Evolutionary conservation across 2,329 filamentous ascomycete species (phyloP), one percentile per base, ranked within the genome.

Genomic region (Talaromyces sp.): DNA sequence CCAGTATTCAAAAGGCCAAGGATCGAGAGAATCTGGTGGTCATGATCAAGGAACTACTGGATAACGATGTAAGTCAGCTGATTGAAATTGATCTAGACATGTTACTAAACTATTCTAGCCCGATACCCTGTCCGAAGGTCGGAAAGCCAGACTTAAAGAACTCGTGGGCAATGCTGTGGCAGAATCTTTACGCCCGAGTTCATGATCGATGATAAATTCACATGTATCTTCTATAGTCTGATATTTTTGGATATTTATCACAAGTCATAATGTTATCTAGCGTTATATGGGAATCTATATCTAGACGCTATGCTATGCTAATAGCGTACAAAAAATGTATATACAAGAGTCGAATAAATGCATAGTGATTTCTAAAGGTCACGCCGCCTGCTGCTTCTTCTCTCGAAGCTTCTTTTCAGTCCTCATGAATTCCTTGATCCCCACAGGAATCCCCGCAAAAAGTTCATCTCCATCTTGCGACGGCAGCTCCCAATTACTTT

Each of bases 371-470:
- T n/a, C 7, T 27, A 7, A 10, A 29, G 4, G 14, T 19, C 17
- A 31, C 10, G 11, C 24, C n/a, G 8, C 86, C 85, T 56, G 80
- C 68, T 77, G 74, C 71, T 92, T 90, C 74, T 85, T 88, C 74
- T 90, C 82, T 75, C 91, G 93, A 62, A 99, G 75, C 73, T 81
- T 88, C 83, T 97, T 97, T 79, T 99, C 94, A 62, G 88, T 92
- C 79, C 89, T 91, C 93, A 99, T 97, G 70, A 99, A 99, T 74
- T 96, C 93, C 63, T 91, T 82, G 65, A 99, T 97, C 0, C 93
- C 94, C 10, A 97, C 90, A 0, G 94, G 93, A 57, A 99, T 87
- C 65, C 85, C 85, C 55, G 85, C 84, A 69, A 96, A 95, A 38
- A 96, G 71, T 55, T 90, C 86, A 62, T 87, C 81, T 2, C 76